Evolutionary conservation across 345 rosid genomes (phyloP).

Genomic region (Camelina sativa): DNA sequence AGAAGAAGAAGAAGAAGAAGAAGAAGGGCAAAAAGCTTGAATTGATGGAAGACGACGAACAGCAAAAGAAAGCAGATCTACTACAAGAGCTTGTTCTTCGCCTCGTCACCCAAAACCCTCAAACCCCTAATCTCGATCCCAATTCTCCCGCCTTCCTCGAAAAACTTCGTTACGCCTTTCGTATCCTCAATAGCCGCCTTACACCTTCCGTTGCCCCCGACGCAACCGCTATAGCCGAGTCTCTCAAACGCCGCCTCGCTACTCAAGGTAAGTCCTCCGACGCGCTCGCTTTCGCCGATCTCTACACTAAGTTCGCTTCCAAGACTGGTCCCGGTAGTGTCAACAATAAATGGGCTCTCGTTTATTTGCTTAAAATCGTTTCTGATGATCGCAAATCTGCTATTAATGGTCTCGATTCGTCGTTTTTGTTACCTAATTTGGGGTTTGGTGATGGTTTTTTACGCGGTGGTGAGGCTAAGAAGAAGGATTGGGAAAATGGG

Average conservation of each 20-base stretch:
- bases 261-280: slow-evolving; percentile 84
- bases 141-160: slow-evolving; percentile 55
- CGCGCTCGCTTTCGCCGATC: slow-evolving; percentile 87
- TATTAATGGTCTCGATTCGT: slow-evolving; percentile 48
- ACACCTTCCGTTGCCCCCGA: slow-evolving; percentile 81
- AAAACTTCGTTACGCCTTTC: slow-evolving; percentile 77
- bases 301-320: slow-evolving; percentile 79
- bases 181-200: slow-evolving; percentile 88
- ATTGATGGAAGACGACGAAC: slow-evolving; percentile 89
- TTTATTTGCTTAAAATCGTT: slow-evolving; percentile 76
- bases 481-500: slow-evolving; percentile 68
- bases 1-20: neutral
- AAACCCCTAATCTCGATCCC: slow-evolving; percentile 53
- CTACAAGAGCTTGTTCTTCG: slow-evolving; percentile 84
- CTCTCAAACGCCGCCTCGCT: slow-evolving; percentile 93
- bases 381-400: slow-evolving; percentile 69
- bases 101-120: slow-evolving; percentile 64
- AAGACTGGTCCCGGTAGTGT: slow-evolving; percentile 87
- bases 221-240: slow-evolving; percentile 82
- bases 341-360: slow-evolving; percentile 89
- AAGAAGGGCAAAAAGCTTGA: neutral
- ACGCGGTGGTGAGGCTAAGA: slow-evolving; percentile 47
- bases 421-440: slow-evolving; percentile 65
- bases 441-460: slow-evolving; percentile 46
- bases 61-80: slow-evolving; percentile 75